Evolutionary conservation across 352 stramenopile genomes (phyloP), one percentile per base, ranked within the genome.

Genomic region (Pythium brassicae): DNA sequence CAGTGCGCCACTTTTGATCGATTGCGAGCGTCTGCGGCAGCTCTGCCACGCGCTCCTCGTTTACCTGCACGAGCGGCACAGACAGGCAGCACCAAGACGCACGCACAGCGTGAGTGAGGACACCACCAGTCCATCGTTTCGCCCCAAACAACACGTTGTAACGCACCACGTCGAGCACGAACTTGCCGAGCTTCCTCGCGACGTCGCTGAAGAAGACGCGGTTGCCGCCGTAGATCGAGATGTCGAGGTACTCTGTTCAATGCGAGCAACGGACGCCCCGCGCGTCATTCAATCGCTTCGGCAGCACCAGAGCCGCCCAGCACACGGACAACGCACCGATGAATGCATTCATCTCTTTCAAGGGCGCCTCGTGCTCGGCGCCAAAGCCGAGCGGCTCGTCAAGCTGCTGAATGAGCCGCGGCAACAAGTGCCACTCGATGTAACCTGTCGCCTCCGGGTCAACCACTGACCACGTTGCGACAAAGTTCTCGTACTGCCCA

Each of bases 381-480:
- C 73, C 72, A 54, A 90, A 87, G 23, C 83, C 84, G 20, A 96
- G 66, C 7, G 84, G 86, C 50, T 77, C 67, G 4, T 83, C 61
- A 1, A 94, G 74, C 15, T 77, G 63, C 50, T 84, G 69, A 12
- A 96, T 59, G 26, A 96, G 79, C 17, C 69, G 66, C 17, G 75
- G 69, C 7, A 96, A 45, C 19, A 78, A 7, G 53, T 87, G 69
- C 60, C 78, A 86, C n/a, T 78, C 59, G 9, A 96, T 86, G 49
- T 74, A 85, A 12, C 77, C 83, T 3, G 83, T 93, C 22, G 85
- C 88, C 12, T 92, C 69, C 3, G 80, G 83, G 58, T 95, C 86
- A 59, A 79, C 83, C 47, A 74, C 35, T 1, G 64, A 59, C 84
- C 81, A 92, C 4, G 69, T 71, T 22, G 37, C 44, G 7, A 81